Conservation (phyloP, 2,329 filamentous ascomycete species). For the Claviceps digitariae region DNA sequence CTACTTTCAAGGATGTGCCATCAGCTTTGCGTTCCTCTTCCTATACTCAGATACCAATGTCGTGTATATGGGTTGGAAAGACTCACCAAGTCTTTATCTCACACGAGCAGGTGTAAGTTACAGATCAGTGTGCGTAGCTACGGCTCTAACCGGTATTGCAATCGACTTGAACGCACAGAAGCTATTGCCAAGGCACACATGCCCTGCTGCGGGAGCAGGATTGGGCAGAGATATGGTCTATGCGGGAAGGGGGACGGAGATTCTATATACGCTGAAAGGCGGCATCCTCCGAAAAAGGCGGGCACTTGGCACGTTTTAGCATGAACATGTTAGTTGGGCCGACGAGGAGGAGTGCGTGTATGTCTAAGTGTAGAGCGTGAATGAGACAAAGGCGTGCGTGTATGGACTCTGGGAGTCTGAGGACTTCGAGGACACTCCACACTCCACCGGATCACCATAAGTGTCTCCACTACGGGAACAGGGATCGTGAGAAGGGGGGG, state of each 20-base stretch:
- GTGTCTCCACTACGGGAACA: not conserved
- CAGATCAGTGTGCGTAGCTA: not conserved
- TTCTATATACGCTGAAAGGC: slow-evolving; percentile 2
- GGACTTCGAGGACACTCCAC: not conserved
- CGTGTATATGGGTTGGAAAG: not conserved
- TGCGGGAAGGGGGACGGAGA: slow-evolving; percentile 2
- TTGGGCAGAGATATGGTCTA: not conserved
- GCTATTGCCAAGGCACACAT: slow-evolving; percentile 2
- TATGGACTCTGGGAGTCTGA: not conserved
- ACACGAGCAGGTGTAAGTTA: not conserved
- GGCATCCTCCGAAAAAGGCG: not conserved
- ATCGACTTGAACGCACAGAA: not conserved
- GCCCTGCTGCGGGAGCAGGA: slow-evolving; percentile 7
- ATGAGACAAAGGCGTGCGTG: not conserved
- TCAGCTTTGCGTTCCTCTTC: not conserved
- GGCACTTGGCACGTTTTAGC: not conserved
- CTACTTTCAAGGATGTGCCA: not conserved
- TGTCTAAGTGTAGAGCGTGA: not conserved
- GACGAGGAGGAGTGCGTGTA: not conserved
- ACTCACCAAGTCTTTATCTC: not conserved
- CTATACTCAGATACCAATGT: not conserved
- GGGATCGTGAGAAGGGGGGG: not conserved
- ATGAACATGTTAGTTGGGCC: not conserved
- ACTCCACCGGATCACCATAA: not conserved
- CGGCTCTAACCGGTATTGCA: not conserved